Evolutionary conservation across 2,329 filamentous ascomycete species (phyloP).

Genomic region (Fusarium penzigii): DNA sequence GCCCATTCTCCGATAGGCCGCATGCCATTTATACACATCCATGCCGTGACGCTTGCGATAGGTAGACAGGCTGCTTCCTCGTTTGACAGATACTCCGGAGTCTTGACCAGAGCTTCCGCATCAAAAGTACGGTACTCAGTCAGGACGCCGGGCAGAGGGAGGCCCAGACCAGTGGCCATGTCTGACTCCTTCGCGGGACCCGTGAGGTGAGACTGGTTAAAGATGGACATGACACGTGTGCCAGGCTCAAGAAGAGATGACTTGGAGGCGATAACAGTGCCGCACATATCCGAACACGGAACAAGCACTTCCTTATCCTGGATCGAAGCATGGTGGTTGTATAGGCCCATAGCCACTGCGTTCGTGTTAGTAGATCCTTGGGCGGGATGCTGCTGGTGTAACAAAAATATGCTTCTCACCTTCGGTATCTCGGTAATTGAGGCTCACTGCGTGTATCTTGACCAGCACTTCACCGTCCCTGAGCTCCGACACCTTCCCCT

Average conservation of each 20-base stretch:
- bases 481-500: conserved; percentile 48
- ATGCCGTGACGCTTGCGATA: conserved; percentile 63
- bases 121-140: conserved; percentile 62
- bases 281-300: conserved; percentile 72
- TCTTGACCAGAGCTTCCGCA: conserved; percentile 54
- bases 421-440: conserved; percentile 54
- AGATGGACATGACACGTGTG: conserved; percentile 68
- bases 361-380: background rate
- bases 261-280: conserved; percentile 52
- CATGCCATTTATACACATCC: conserved; percentile 65
- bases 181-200: conserved; percentile 60
- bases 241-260: conserved; percentile 51
- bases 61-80: conserved; percentile 63
- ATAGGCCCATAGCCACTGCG: conserved; percentile 64
- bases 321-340: conserved; percentile 64
- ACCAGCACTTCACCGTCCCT: conserved; percentile 54
- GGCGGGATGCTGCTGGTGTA: background rate
- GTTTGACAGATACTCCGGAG: conserved; percentile 57
- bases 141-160: conserved; percentile 59
- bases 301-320: conserved; percentile 47
- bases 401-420: conserved; percentile 32
- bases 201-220: conserved; percentile 57
- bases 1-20: conserved; percentile 51
- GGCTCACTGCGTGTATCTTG: conserved; percentile 46
- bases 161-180: conserved; percentile 59